These are phyloP conservation scores for Rhizopus sp. DNA, from an alignment of 371 early-diverging fungal species.

Conservation along the genomic window DNA sequence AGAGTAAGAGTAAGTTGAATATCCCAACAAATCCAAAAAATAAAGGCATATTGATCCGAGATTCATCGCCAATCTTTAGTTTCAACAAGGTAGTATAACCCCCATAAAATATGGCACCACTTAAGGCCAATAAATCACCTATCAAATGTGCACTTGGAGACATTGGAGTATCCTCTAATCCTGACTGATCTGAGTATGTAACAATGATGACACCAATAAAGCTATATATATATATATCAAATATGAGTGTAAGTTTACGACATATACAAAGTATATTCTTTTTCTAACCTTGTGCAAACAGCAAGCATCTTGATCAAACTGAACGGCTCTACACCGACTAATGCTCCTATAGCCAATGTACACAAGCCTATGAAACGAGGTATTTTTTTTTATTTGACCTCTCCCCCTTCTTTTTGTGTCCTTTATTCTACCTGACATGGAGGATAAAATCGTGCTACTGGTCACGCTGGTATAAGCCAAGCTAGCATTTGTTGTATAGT, in stretches of 20 bases:
- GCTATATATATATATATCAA: conserved; percentile 39
- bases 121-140: conserved; percentile 73
- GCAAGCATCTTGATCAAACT: conserved; percentile 56
- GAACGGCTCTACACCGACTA: conserved; percentile 64
- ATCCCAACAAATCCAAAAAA: conserved; percentile 85
- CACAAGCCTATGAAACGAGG: conserved; percentile 52
- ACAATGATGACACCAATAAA: conserved; percentile 62
- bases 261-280: neutral
- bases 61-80: conserved; percentile 68
- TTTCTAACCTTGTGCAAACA: conserved; percentile 53
- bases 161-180: conserved; percentile 67
- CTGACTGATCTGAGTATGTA: conserved; percentile 46
- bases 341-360: conserved; percentile 74
- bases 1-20: conserved; percentile 69
- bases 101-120: conserved; percentile 79
- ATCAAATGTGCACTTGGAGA: conserved; percentile 59
- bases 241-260: neutral
- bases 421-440: conserved; percentile 56
- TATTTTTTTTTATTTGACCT: neutral
- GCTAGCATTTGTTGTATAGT: conserved; percentile 69
- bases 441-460: conserved; percentile 70
- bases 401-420: neutral
- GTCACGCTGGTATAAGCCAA: conserved; percentile 74
- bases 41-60: conserved; percentile 71
- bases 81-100: conserved; percentile 79